Conservation (phyloP, 2,329 filamentous ascomycete genomes). For the Neoscytalidium dimidiatum region DNA sequence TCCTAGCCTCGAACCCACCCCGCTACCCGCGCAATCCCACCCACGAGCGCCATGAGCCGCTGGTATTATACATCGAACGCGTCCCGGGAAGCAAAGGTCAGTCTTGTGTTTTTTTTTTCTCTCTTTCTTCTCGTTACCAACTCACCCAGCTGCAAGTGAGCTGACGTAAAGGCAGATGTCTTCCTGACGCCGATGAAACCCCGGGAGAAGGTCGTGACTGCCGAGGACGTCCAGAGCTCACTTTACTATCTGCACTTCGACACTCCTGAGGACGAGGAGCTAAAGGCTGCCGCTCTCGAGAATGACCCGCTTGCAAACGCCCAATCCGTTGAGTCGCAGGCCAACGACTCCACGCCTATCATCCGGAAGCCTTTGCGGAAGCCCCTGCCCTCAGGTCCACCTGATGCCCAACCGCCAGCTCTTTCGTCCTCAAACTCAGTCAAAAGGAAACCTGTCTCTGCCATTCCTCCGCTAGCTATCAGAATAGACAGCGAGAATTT, state of each 20-base stretch:
- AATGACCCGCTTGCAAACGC: neutral
- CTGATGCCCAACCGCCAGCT: neutral
- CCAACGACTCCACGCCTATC: constrained; percentile 6
- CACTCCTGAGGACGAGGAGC: constrained; percentile 52
- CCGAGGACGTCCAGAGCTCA: constrained; percentile 80
- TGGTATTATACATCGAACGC: constrained; percentile 87
- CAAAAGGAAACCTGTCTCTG: constrained; percentile 2
- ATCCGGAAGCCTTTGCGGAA: constrained; percentile 20
- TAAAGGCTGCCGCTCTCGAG: neutral
- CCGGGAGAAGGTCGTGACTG: constrained; percentile 82
- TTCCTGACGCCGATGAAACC: constrained; percentile 92
- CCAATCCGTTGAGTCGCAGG: neutral
- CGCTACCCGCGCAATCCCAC: constrained; percentile 78
- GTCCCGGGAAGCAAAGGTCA: constrained; percentile 83
- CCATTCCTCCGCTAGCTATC: constrained; percentile 30
- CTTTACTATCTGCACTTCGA: constrained; percentile 90
- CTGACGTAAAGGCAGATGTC: constrained; percentile 62
- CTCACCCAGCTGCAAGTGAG: constrained; percentile 10
- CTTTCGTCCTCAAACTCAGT: neutral
- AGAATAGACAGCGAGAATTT: constrained; percentile 29
- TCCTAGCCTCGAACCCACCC: constrained; percentile 82
- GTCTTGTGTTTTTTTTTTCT: constrained; percentile 16
- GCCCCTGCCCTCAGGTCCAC: constrained; percentile 21
- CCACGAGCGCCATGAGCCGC: constrained; percentile 66
- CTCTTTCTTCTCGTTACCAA: constrained; percentile 23